A percentile compares a stretch with the other conserved stretches of the same genome.
Conservation (phyloP, 2,329 filamentous ascomycete species). For the Hypoxylon sp. region DNA sequence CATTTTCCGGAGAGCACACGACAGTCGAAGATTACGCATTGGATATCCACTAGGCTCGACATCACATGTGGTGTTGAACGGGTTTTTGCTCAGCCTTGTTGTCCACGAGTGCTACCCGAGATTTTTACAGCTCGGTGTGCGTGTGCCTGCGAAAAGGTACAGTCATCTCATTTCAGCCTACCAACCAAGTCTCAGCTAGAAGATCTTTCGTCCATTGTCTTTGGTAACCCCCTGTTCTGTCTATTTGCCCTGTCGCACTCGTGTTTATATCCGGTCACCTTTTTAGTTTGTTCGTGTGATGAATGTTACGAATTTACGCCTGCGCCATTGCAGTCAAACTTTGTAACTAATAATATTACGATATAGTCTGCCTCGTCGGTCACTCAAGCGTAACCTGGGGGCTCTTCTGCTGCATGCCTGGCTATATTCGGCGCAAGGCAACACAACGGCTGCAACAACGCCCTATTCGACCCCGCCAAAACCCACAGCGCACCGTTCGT, state of each 20-base stretch:
- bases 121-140: constrained; percentile 21
- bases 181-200: constrained; percentile 42
- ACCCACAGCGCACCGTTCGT: constrained; percentile 35
- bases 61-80: constrained; percentile 37
- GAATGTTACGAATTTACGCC: constrained; percentile 25
- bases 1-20: constrained; percentile 31
- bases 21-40: constrained; percentile 34
- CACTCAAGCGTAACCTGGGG: constrained; percentile 33
- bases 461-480: constrained; percentile 42
- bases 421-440: constrained; percentile 37
- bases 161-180: constrained; percentile 30
- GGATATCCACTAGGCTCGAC: constrained; percentile 35
- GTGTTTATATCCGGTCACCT: constrained; percentile 33
- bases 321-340: constrained; percentile 34
- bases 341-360: constrained; percentile 30
- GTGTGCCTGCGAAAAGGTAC: constrained; percentile 38
- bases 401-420: constrained; percentile 32
- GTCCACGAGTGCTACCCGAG: constrained; percentile 37
- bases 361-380: constrained; percentile 32
- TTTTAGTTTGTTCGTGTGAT: constrained; percentile 36
- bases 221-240: constrained; percentile 22
- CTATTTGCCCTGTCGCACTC: constrained; percentile 37
- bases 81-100: constrained; percentile 40
- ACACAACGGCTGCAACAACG: constrained; percentile 36
- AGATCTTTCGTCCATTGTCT: constrained; percentile 28